phyloP scores from a whole-genome alignment of 148 eudicot species.

The Amaranthus palmeri region DNA sequence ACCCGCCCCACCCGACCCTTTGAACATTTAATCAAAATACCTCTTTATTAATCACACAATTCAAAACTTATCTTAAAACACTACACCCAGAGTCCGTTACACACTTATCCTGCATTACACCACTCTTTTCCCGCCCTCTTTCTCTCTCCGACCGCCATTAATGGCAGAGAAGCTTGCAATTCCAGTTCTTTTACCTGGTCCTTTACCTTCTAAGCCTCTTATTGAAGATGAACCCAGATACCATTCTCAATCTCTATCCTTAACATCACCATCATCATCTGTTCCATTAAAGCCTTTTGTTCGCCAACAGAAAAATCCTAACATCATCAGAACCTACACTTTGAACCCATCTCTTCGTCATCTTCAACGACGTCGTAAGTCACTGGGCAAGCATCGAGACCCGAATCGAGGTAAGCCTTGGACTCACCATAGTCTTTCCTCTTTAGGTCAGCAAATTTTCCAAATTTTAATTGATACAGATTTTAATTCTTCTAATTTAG shows the following conservation, averaged over 20 bases:
- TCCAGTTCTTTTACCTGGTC: slow-evolving; percentile 52
- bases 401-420: slow-evolving; percentile 79
- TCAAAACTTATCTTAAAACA: too few relatives aligned
- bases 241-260: slow-evolving; percentile 13
- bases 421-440: slow-evolving; percentile 55
- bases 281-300: slow-evolving; percentile 40
- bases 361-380: slow-evolving; percentile 38
- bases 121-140: slow-evolving; percentile 8
- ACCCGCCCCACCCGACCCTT: too few relatives aligned
- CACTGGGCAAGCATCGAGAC: slow-evolving; percentile 60
- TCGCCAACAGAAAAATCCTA: slow-evolving; percentile 21
- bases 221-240: slow-evolving; percentile 32
- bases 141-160: slow-evolving; percentile 5
- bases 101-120: not conserved
- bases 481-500: slow-evolving; percentile 36
- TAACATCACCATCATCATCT: slow-evolving; percentile 15
- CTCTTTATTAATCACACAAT: too few relatives aligned
- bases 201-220: slow-evolving; percentile 54
- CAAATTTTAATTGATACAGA: slow-evolving; percentile 40
- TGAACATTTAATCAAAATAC: too few relatives aligned
- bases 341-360: slow-evolving; percentile 19
- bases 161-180: slow-evolving; percentile 71
- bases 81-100: too few relatives aligned
- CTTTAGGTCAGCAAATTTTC: slow-evolving; percentile 56
- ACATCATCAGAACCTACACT: slow-evolving; percentile 13